Evolutionary conservation across 768 basidiomycete genomes (phyloP), one percentile per base, ranked within the genome.

Genomic region (Infundibulicybe gibba): DNA sequence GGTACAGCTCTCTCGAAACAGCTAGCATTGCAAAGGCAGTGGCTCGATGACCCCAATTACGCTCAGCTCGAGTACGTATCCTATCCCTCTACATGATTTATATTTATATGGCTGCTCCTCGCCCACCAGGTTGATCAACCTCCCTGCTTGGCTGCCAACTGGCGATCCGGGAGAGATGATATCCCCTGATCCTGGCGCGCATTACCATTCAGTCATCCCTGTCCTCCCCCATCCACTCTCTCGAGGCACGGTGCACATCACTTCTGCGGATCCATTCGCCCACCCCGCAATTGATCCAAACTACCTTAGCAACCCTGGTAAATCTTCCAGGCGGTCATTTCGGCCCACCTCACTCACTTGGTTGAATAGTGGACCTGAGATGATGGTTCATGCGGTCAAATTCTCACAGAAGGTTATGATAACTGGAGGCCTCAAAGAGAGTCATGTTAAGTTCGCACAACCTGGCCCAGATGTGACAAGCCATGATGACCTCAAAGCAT

Each of bases 341-440:
- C 34, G 10, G 16, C 19, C n/a, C 20, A 5, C 5, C 33, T 8
- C 25, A 19, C 21, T 32, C 20, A 20, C 9, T 14, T 32, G 15
- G 3, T 32, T 16, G 12, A 34, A 2, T 25, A 25, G 25, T 25
- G 25, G 25, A 25, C 25, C 25, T 45, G 49, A 50, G 16, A 33
- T 50, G 44, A 46, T 45, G 35, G 40, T 50, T 3, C 44, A 45
- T 32, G 41, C 44, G 15, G 44, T 38, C 35, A 19, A 14, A 19
- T 14, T 19, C 10, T 19, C 14, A 19, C 35, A n/a, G 35, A 38
- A 14, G 17, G 10, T 38, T 38, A 14, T 14, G 17, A 14, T n/a
- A 6, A n/a, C 35, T 3, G n/a, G 17, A 38, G 17, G 4, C 10
- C 35, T 38, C n/a, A 14, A 14, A 6, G n/a, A 6, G 35, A 38